phyloP scores from a whole-genome alignment of 1,139 yeast genomes.

The Scheffersomyces quercinus region DNA sequence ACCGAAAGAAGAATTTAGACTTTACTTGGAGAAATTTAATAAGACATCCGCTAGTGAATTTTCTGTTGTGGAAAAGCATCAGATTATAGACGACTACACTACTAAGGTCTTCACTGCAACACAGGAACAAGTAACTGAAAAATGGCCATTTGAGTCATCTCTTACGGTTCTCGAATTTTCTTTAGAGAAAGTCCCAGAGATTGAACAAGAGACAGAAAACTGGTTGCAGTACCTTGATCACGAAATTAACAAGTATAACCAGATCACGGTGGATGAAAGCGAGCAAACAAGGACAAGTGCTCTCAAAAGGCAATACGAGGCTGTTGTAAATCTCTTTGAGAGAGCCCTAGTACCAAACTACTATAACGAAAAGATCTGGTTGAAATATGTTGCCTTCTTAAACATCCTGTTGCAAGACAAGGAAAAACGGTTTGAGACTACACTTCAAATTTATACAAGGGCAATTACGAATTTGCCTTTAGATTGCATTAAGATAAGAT shows the following conservation, averaged over 20 bases:
- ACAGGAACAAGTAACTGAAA: constrained; percentile 50
- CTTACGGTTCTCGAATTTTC: constrained; percentile 48
- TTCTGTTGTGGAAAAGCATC: constrained; percentile 32
- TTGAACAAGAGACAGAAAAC: constrained; percentile 34
- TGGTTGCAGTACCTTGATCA: constrained; percentile 57
- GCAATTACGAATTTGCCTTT: constrained; percentile 50
- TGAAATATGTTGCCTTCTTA: constrained; percentile 51
- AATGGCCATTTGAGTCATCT: constrained; percentile 64
- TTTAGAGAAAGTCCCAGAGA: constrained; percentile 17
- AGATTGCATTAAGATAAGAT: constrained; percentile 36
- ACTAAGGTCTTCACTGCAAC: constrained; percentile 44
- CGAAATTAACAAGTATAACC: constrained; percentile 28
- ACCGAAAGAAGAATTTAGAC: constrained; percentile 17
- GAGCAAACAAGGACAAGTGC: neutral
- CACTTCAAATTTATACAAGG: constrained; percentile 36
- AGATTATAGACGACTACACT: constrained; percentile 44
- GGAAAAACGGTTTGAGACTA: constrained; percentile 20
- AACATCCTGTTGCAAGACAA: constrained; percentile 11
- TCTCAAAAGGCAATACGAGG: constrained; percentile 6
- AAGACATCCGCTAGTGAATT: constrained; percentile 23
- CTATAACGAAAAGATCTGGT: constrained; percentile 54
- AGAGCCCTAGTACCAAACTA: constrained; percentile 63
- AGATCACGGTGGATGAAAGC: neutral
- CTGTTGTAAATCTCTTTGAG: constrained; percentile 49
- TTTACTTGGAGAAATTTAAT: constrained; percentile 23